Base-by-base conservation (phyloP, 129 eudicot species). In the Saposhnikovia divaricata region DNA sequence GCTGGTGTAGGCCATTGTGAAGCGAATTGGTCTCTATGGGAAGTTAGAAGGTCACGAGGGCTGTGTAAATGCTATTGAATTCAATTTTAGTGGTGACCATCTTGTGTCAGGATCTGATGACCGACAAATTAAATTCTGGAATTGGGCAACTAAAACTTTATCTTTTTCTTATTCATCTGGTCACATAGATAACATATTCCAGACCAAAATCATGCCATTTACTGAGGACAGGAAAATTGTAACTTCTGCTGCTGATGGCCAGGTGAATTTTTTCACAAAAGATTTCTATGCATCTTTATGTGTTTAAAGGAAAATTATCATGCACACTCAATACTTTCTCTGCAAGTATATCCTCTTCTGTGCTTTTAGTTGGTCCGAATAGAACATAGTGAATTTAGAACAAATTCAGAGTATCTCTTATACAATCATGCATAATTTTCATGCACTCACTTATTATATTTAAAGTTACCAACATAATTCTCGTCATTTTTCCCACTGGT, bases 21-120 rank as follows among this genome's bases (percentile, higher is more conserved):
- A 85, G 83, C 85, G 84, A 76, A 73, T 93, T 63, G 98, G 86
- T 78, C 85, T 91, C 66, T 88, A 79, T 79, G 94, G 89, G 63
- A 87, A 85, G 82, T 79, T 93, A 76, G 83, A 80, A 42, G 98
- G 97, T 46, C 98, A 91, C 47, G 83, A 84, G 74, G 97, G 97
- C 44, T 89, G 98, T 76, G 97, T 93, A 48, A 93, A 89, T 82
- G 85, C 98, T 3, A 80, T 91, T 45, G 92, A 89, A 31, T 93
- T 93, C 85, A 93, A 91, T 81, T 78, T 83, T 31, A 47, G 74
- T 75, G 98, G 98, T 38, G 95, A 93, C 55, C 84, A 43, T 21
- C 87, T 93, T 15, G 93, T 89, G 55, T 93, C 98, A 6, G 98
- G 98, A 25, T 91, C 98, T 66, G 97, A 91, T 89, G 98, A 93